Evolutionary conservation across 2,329 filamentous ascomycete genomes (phyloP), one percentile per base, ranked within the genome.

Genomic region (Paecilomyces formosus): DNA sequence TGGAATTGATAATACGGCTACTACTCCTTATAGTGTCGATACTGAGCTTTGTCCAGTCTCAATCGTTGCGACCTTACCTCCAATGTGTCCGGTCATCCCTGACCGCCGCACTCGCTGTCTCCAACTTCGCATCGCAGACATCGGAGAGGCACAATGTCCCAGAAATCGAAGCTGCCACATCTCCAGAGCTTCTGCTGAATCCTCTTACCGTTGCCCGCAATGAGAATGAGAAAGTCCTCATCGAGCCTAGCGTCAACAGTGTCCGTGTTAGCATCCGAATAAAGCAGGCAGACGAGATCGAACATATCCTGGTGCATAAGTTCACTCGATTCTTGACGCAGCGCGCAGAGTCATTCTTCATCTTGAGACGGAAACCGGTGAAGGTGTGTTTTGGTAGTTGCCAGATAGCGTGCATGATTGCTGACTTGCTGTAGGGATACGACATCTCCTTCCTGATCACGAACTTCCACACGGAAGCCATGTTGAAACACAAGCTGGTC

Each of bases 401-500:
- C 31, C 18, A 21, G n/a, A 18, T 7, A 31, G 12, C 59, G 39
- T 61, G 50, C 22, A 54, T 21, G 39, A 28, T 13, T 56, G 58
- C 65, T 75, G 57, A 71, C 61, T 5, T 31, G 59, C 28, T 63
- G 88, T 63, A 93, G 90, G 94, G 93, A 67, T 99, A 99, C 75
- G 94, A 99, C 69, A 99, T 99, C 67, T 97, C 92, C 7, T 99
- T 99, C 81, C 76, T 99, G 71, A 96, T 99, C 72, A 99, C 94
- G 53, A 99, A 99, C 78, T 95, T 94, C 81, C 94, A 99, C 70
- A 97, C 94, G 3, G 94, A 97, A 76, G 90, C 95, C 74, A 96
- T 99, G 92, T 76, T 97, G 73, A 97, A 97, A 82, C 93, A 99
- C 75, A 97, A 99, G 81, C 82, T 99, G 66, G 95, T 99, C 33